Percentiles rank a stretch among this genome's conserved stretches.
Evolutionary conservation across 129 eudicot species (phyloP).

Genomic region (Erigeron canadensis): DNA sequence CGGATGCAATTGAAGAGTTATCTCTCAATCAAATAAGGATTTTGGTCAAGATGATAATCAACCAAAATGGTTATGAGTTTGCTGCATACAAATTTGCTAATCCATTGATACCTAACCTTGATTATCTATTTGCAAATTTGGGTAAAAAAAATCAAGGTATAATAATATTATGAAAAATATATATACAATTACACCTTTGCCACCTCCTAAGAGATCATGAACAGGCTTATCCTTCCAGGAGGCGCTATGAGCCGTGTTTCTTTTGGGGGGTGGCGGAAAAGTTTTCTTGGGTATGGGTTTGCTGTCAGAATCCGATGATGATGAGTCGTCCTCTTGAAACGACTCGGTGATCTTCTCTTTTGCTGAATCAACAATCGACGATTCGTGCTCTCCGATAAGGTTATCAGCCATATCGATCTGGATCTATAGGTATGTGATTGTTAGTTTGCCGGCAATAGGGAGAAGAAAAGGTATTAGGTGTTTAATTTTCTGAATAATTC

Average conservation of each 20-base stretch:
- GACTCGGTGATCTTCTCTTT: slow-evolving; percentile 69
- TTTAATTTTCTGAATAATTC: slow-evolving; percentile 15
- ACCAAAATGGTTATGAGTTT: neutral
- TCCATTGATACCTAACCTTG: neutral
- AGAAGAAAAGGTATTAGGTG: slow-evolving; percentile 20
- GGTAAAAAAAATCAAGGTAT: too few species aligned
- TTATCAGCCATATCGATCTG: slow-evolving; percentile 47
- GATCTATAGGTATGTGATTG: slow-evolving; percentile 21
- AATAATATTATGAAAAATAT: neutral
- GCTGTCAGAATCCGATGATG: slow-evolving; percentile 56
- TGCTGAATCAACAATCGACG: slow-evolving; percentile 44
- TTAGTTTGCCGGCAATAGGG: slow-evolving; percentile 11
- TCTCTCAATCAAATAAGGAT: too few species aligned
- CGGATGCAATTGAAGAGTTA: too few species aligned
- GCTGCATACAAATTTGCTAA: neutral
- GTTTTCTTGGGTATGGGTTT: slow-evolving; percentile 20
- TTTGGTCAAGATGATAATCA: too few species aligned
- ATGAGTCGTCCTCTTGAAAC: slow-evolving; percentile 52
- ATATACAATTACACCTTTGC: slow-evolving; percentile 36
- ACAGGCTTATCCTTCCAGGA: slow-evolving; percentile 65
- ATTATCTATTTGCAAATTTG: too few species aligned
- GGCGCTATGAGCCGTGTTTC: slow-evolving; percentile 45
- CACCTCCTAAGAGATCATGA: slow-evolving; percentile 58
- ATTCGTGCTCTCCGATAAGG: slow-evolving; percentile 45
- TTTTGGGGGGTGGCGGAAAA: slow-evolving; percentile 36